Evolutionary conservation across 495 filamentous ascomycete species (phyloP), one percentile per base, ranked within the genome.

Genomic region (Penicillium subrubescens): DNA sequence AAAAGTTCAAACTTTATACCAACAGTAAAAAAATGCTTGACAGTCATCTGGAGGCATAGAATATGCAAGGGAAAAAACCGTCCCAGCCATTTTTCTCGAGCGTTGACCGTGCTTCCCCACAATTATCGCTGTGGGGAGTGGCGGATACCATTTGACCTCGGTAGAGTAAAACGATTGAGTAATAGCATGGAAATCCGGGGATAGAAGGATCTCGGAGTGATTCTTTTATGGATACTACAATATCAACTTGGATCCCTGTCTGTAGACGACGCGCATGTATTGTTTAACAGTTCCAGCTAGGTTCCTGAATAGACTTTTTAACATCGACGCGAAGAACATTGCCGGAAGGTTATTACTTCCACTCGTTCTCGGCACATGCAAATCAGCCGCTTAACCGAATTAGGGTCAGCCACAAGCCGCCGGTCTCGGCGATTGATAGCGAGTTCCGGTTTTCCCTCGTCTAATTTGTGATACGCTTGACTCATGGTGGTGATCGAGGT

Each of bases 111-210:
- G 11, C 3, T 56, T 56, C 53, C 53, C 53, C 53, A 56, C 53
- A 56, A 56, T 33, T 56, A 27, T 21, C 31, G 6, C 53, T 56
- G 53, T 34, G 53, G 53, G 29, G 53, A 21, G 53, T 31, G 53
- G 31, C 53, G 17, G 52, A 34, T 31, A 54, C 51, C 27, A 27
- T 2, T 54, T 54, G 29, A 54, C 53, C 53, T 56, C 53, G 53
- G 53, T 56, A 21, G 5, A 34, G 44, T 48, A 48, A 48, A 48
- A 48, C 8, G 8, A 52, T 17, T 52, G 48, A 29, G 27, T 31
- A 52, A 31, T 52, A 27, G 48, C 25, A 52, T 14, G 14, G 48
- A 52, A 29, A 29, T 52, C 48, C 25, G 48, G 48, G 48, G 48
- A 31, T 52, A 52, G 25, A 52, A 15, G 2, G 25, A 31, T 29